A percentile compares a stretch with the other conserved stretches of the same genome.
Conservation (phyloP, 139 green algal genomes). For the Choricystis sp. region DNA sequence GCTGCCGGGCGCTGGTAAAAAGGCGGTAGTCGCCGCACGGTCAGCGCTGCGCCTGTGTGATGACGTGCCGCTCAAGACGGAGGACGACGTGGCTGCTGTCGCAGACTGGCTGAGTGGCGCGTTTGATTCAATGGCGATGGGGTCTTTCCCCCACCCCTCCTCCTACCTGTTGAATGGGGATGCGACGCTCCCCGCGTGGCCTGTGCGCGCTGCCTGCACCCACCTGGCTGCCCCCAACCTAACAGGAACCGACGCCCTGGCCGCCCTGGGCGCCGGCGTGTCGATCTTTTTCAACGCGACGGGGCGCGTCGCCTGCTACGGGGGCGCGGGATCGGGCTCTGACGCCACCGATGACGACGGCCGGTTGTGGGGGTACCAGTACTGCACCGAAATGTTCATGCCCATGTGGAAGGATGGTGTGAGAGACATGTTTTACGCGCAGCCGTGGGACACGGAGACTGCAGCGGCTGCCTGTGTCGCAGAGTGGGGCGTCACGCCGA, state of each 20-base stretch:
- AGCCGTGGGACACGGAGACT: neutral
- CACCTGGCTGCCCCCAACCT: too few species aligned
- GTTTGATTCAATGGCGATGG: neutral
- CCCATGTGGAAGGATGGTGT: neutral
- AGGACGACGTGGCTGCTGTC: neutral
- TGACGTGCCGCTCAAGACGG: neutral
- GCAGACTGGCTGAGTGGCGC: neutral
- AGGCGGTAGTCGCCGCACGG: neutral
- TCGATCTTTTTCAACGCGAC: neutral
- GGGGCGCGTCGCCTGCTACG: neutral
- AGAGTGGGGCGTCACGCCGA: neutral
- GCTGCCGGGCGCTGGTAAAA: neutral
- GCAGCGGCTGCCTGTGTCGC: neutral
- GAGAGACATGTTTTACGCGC: neutral
- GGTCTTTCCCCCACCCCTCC: neutral
- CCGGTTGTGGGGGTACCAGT: neutral
- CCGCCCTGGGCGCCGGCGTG: neutral
- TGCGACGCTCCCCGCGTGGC: conserved; percentile 1
- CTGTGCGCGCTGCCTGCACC: conserved; percentile 1
- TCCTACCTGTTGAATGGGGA: conserved; percentile 10
- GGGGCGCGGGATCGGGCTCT: neutral
- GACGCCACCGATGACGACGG: neutral
- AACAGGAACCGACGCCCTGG: too few species aligned
- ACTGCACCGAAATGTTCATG: conserved; percentile 19
- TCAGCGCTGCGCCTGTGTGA: neutral